Percentiles rank a stretch among this genome's conserved stretches.
These are phyloP conservation scores for Wickerhamomyces strasburgensis DNA, from an alignment of 805 yeast genomes.

Conservation along the genomic window DNA sequence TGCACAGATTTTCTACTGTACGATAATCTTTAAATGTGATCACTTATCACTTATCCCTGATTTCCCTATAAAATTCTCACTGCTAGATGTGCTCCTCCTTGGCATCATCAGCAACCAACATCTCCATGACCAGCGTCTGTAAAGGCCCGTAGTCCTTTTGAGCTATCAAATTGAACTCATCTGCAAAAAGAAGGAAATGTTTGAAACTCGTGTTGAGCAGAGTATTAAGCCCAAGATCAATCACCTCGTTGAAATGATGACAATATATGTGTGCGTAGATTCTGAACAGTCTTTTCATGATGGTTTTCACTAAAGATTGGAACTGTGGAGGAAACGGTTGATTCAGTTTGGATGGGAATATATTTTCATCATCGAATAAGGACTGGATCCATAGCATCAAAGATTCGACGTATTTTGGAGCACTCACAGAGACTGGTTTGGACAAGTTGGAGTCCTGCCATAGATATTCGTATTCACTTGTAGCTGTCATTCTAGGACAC, in stretches of 20 bases:
- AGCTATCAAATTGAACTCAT: conserved; percentile 74
- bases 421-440: conserved; percentile 82
- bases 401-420: conserved; percentile 92
- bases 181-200: conserved; percentile 84
- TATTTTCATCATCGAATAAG: conserved; percentile 83
- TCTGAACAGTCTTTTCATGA: conserved; percentile 85
- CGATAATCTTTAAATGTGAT: too few relatives aligned
- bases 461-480: conserved; percentile 91
- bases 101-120: conserved; percentile 21
- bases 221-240: conserved; percentile 87
- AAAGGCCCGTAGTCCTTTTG: conserved; percentile 89
- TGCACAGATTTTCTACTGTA: too few relatives aligned
- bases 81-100: too few relatives aligned
- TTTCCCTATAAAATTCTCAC: too few relatives aligned
- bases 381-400: conserved; percentile 94
- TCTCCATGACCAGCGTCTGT: conserved; percentile 64
- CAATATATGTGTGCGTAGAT: conserved; percentile 97
- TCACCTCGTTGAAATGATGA: conserved; percentile 93
- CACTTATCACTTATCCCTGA: too few relatives aligned
- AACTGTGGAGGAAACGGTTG: conserved; percentile 90
- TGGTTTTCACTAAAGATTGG: conserved; percentile 71
- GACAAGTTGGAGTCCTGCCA: conserved; percentile 81
- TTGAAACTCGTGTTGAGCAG: conserved; percentile 91
- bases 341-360: conserved; percentile 86
- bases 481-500: conserved; percentile 97